Conservation (phyloP, 129 eudicot genomes). For the Oenanthe sinensis region DNA sequence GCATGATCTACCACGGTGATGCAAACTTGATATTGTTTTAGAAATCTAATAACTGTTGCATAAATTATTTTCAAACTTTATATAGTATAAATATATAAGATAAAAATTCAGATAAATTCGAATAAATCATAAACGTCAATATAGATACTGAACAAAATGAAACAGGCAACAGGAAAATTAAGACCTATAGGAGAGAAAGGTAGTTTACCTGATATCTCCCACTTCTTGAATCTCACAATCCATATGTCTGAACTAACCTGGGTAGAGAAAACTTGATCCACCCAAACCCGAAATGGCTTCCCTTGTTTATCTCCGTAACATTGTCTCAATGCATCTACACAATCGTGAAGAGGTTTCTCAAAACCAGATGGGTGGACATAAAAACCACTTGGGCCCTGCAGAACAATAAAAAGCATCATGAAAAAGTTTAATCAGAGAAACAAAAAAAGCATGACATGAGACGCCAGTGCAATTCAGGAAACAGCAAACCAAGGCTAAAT, state of each 20-base stretch:
- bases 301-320: conserved; percentile 73
- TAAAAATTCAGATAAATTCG: background rate
- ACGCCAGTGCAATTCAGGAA: background rate
- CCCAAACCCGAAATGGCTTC: conserved; percentile 69
- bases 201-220: conserved; percentile 75
- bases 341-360: conserved; percentile 53
- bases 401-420: conserved; percentile 2
- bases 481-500: background rate
- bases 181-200: background rate
- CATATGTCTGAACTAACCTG: conserved; percentile 59
- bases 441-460: background rate
- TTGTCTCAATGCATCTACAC: conserved; percentile 36
- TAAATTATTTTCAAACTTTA: background rate
- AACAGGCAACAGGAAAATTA: background rate
- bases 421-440: background rate
- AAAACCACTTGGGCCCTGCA: conserved; percentile 55
- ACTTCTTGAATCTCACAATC: conserved; percentile 81
- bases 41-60: background rate
- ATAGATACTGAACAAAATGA: background rate
- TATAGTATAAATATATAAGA: background rate
- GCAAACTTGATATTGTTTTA: background rate
- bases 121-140: background rate
- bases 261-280: conserved; percentile 69
- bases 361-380: conserved; percentile 66
- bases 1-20: background rate